phyloP scores from a whole-genome alignment of 495 filamentous ascomycete species.

The Lepraria neglecta region DNA sequence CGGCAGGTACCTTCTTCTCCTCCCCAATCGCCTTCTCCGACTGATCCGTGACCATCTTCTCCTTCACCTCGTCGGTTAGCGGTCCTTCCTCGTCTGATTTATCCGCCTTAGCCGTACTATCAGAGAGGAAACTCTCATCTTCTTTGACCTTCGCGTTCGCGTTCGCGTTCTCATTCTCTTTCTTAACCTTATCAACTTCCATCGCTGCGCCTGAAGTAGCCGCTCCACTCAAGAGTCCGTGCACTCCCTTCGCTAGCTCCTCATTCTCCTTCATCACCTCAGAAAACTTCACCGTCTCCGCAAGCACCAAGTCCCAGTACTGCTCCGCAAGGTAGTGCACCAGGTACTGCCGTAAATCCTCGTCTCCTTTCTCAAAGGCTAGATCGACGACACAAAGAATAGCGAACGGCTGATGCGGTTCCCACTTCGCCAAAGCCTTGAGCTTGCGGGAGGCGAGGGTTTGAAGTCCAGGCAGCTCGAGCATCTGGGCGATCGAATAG shows the following conservation, averaged over 20 bases:
- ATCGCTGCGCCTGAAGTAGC: neutral
- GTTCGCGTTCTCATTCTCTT: neutral
- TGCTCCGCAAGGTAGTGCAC: slow-evolving; percentile 14
- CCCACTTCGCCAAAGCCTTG: slow-evolving; percentile 13
- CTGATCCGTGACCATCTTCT: too few relatives aligned
- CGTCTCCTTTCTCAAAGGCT: neutral
- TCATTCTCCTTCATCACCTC: slow-evolving; percentile 4
- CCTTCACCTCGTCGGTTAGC: neutral
- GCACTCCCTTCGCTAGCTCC: slow-evolving; percentile 9
- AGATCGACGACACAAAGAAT: slow-evolving; percentile 6
- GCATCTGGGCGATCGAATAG: slow-evolving; percentile 10
- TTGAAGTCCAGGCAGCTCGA: slow-evolving; percentile 24
- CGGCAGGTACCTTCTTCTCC: neutral
- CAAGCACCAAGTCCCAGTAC: slow-evolving; percentile 1
- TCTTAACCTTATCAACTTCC: neutral
- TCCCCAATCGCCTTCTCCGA: neutral
- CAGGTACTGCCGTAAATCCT: slow-evolving; percentile 13
- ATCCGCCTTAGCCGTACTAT: too few relatives aligned
- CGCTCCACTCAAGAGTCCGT: neutral
- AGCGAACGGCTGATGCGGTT: neutral
- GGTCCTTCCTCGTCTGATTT: too few relatives aligned
- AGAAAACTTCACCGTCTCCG: neutral
- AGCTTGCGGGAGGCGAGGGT: slow-evolving; percentile 21
- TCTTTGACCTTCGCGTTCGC: too few relatives aligned
- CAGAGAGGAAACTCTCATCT: too few relatives aligned